Base-by-base conservation (phyloP, 179 eudicot genomes). In the Patellifolia procumbens region DNA sequence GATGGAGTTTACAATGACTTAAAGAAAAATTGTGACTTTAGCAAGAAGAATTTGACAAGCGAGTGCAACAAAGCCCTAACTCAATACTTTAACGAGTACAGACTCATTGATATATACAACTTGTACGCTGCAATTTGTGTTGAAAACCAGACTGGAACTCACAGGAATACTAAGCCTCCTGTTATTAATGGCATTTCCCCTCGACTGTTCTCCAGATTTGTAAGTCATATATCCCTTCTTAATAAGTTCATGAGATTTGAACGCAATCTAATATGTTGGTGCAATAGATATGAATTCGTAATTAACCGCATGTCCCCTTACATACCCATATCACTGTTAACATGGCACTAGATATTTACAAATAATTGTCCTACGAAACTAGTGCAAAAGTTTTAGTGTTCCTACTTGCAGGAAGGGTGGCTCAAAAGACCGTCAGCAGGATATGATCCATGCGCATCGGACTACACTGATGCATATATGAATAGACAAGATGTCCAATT, bases 71-170 rank as follows among this genome's bases (percentile, higher is more conserved):
- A 31, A 0, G 87, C 86, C 4, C 49, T 92, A 17, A 79, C 68
- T 15, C 77, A 86, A 35, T 93, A 90, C 84, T 92, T 83, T 42
- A 78, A 74, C 22, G 82, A 88, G n/a, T 93, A 92, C 83, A 74
- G 84, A 16, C 88, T 92, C 74, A 90, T 93, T 5, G 97, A 93
- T 77, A 92, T 92, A 90, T 93, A 93, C 85, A 93, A 89, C 81
- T 80, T 93, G 81, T 93, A 93, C 59, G 3, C 91, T 34, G 90
- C 89, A 0, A 81, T 77, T 20, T 93, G 98, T 74, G 74, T 85
- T 2, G 78, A 81, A 15, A 73, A 55, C 60, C 85, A 76, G 72
- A 78, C 81, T 8, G 80, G 28, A 68, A 70, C 32, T 39, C 73
- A 32, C 59, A 75, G 71, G 20, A 82, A 79, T 49, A 75, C 75